Percentiles rank a stretch among this genome's conserved stretches.
Conservation (phyloP, 1,139 yeast species). For the Geotrichum macrosporum region DNA sequence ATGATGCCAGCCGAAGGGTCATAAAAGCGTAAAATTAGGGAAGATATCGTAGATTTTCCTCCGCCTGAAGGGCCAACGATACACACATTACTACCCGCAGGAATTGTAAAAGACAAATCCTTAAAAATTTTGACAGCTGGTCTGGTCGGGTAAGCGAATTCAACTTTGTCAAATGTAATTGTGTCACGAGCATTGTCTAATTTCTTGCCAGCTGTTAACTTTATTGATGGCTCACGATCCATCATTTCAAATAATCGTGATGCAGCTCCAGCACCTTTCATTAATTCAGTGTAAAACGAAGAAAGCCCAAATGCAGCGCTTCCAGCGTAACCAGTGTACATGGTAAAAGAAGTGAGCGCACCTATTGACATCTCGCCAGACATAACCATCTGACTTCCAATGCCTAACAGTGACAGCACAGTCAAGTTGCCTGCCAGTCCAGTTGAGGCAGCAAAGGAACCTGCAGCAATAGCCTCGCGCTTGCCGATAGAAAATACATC, state of each 20-base stretch:
- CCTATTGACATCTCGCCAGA: conserved; percentile 74
- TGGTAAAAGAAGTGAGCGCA: conserved; percentile 85
- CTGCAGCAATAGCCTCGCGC: conserved; percentile 66
- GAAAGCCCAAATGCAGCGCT: conserved; percentile 85
- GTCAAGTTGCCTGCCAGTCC: conserved; percentile 79
- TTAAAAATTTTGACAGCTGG: conserved; percentile 67
- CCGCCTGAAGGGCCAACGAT: conserved; percentile 96
- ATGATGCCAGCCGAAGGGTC: conserved; percentile 68
- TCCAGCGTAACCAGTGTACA: conserved; percentile 92
- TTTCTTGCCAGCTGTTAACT: conserved; percentile 56
- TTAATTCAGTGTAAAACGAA: conserved; percentile 82
- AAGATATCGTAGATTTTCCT: conserved; percentile 88
- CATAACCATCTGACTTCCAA: conserved; percentile 76
- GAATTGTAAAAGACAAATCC: conserved; percentile 59
- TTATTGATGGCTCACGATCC: conserved; percentile 67
- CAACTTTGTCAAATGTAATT: conserved; percentile 61
- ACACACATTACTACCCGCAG: conserved; percentile 83
- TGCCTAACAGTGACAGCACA: conserved; percentile 66
- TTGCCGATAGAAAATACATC: conserved; percentile 69
- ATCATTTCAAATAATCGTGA: conserved; percentile 83
- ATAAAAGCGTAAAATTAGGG: conserved; percentile 72
- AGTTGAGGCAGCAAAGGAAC: conserved; percentile 68
- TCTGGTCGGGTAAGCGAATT: conserved; percentile 83
- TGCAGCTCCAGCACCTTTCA: conserved; percentile 98
- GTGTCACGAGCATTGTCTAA: conserved; percentile 44